Evolutionary conservation across 1,139 yeast species (phyloP), one percentile per base, ranked within the genome.

Genomic region (Wickerhamomyces sp.): DNA sequence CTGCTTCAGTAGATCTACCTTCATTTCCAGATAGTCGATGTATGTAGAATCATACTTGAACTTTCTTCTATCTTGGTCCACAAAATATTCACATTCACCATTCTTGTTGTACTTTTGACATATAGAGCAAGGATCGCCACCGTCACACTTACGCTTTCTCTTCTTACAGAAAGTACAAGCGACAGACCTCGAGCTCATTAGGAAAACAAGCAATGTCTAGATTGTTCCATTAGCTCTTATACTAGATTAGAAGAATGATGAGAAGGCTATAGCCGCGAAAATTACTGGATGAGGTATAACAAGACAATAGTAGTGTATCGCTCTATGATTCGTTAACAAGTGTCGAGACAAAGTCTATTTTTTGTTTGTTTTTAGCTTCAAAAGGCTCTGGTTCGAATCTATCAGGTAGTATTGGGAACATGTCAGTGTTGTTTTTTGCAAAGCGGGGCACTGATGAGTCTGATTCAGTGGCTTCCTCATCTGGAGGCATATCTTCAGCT

Each of bases 11-110:
- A 49, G 26, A 28, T 49, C 54, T 7, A 43, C 41, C 22, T 49
- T 49, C 33, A 49, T 29, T 27, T 49, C 54, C 19, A 49, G 31
- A 26, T 45, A 48, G 29, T 49, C 54, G 15, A 49, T 47, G 25
- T 43, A 46, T 3, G 52, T 47, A 3, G 54, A 45, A 24, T 49
- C 54, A 24, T 47, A 45, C 26, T 46, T 47, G 43, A 43, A 39
- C 42, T 49, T 49, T 29, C 54, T 41, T 33, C 43, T 37, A 26
- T 49, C 53, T 16, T 49, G 45, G 26, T 48, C 48, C 4, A 29
- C 26, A 2, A 35, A 36, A 24, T 46, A 49, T 27, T 45, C 48
- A 36, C 52, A 49, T 5, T 32, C 28, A 9, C 48, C 48, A 17
- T 29, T 36, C 17, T 41, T 40, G 17, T 49, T 48, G 30, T 46